These are phyloP conservation scores for Clonostachys chloroleuca DNA, from an alignment of 2,329 filamentous ascomycete genomes.

Conservation along the genomic window DNA sequence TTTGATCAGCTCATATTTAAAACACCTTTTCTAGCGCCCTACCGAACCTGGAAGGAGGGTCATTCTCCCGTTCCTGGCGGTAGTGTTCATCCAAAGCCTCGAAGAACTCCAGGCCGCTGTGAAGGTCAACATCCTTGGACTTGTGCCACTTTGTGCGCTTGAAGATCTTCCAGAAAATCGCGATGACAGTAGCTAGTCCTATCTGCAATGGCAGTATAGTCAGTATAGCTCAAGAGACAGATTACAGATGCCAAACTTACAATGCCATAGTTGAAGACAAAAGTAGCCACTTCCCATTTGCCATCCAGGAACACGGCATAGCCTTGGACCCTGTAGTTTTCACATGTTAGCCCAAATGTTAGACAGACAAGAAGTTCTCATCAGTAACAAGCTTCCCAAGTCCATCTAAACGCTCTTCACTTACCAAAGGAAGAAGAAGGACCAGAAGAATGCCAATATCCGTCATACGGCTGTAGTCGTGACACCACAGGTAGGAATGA, in stretches of 20 bases:
- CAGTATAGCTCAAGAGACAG: neutral
- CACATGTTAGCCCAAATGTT: neutral
- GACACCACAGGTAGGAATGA: neutral
- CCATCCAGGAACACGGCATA: neutral
- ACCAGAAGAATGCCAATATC: conserved; percentile 1
- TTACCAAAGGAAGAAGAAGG: conserved; percentile 1
- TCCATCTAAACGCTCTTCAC: neutral
- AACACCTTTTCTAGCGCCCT: too few relatives aligned
- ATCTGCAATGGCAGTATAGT: neutral
- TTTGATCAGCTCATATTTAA: too few relatives aligned
- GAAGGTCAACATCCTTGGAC: neutral
- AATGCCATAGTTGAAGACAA: conserved; percentile 1
- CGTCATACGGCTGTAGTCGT: conserved; percentile 1
- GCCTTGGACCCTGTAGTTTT: neutral
- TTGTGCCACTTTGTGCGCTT: neutral
- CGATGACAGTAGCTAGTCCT: neutral
- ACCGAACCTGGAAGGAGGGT: too few relatives aligned
- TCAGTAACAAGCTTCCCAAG: too few relatives aligned
- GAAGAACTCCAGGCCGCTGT: neutral
- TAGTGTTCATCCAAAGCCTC: neutral
- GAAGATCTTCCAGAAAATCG: neutral
- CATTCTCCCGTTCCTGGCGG: neutral
- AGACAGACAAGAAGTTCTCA: neutral
- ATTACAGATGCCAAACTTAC: neutral
- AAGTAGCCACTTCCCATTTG: conserved; percentile 1